Percentiles rank a stretch among this genome's conserved stretches.
These are phyloP conservation scores for Barnettozyma hawaiiensis DNA, from an alignment of 1,139 yeast genomes.

Conservation along the genomic window DNA sequence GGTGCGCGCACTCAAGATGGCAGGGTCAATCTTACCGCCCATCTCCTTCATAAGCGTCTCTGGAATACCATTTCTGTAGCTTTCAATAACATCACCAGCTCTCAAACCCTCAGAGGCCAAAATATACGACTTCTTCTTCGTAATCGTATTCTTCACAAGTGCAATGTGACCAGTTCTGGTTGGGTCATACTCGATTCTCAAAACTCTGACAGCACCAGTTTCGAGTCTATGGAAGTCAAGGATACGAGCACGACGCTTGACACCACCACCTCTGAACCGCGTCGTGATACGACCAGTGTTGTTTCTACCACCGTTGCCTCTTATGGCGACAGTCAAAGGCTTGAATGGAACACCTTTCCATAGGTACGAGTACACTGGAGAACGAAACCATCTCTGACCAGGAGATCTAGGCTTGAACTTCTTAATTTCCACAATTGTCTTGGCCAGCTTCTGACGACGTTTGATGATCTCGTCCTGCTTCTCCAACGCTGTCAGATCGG, in stretches of 20 bases:
- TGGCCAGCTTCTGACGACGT: constrained; percentile 67
- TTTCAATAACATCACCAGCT: constrained; percentile 86
- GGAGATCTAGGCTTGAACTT: constrained; percentile 79
- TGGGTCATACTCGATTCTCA: constrained; percentile 94
- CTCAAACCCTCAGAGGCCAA: constrained; percentile 90
- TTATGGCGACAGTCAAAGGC: constrained; percentile 69
- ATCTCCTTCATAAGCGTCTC: constrained; percentile 64
- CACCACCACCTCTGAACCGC: constrained; percentile 97
- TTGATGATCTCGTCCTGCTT: constrained; percentile 67
- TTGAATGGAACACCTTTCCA: constrained; percentile 80
- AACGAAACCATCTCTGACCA: constrained; percentile 82
- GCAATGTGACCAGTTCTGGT: constrained; percentile 95
- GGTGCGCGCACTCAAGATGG: constrained; percentile 79
- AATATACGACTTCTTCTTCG: constrained; percentile 69
- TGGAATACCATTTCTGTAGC: constrained; percentile 88
- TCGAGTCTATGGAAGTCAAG: constrained; percentile 68
- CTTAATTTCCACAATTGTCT: constrained; percentile 67
- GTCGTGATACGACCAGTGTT: constrained; percentile 83
- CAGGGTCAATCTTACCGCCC: constrained; percentile 91
- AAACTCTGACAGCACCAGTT: constrained; percentile 72
- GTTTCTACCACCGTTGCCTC: constrained; percentile 84
- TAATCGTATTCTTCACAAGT: constrained; percentile 55
- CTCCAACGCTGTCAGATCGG: constrained; percentile 65
- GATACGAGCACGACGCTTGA: constrained; percentile 77
- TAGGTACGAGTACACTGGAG: constrained; percentile 82